Evolutionary conservation across 768 basidiomycete genomes (phyloP).

Genomic region (Lactifluus piperatus): DNA sequence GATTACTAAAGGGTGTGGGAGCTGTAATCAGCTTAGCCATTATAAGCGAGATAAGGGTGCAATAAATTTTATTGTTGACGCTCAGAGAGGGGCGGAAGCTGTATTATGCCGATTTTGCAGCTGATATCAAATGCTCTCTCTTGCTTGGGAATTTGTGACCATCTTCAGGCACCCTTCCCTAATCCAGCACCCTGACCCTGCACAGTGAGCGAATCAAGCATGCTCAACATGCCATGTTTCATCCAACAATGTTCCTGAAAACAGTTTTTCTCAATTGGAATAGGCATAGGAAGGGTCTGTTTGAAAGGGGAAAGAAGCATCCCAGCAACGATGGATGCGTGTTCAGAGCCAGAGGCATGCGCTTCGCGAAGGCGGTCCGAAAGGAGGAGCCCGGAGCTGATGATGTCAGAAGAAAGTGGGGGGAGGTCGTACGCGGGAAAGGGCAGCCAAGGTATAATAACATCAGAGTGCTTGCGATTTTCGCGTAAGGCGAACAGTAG

Average conservation of each 20-base stretch:
- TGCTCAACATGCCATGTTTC: constrained; percentile 5
- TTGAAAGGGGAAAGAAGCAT: constrained; percentile 37
- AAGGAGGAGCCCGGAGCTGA: constrained; percentile 47
- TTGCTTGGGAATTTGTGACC: neutral
- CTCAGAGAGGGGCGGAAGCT: too few relatives aligned
- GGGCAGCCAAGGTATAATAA: constrained; percentile 42
- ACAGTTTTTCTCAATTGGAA: constrained; percentile 17
- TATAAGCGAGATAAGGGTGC: neutral
- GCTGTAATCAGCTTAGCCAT: neutral
- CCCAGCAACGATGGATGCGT: constrained; percentile 35
- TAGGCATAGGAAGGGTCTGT: constrained; percentile 13
- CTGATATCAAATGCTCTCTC: neutral
- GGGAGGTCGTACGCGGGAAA: constrained; percentile 50
- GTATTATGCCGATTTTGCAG: neutral
- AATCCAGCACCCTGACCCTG: neutral
- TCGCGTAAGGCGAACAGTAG: constrained; percentile 49
- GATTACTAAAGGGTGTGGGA: too few relatives aligned
- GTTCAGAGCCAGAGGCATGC: constrained; percentile 20
- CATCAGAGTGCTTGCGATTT: constrained; percentile 37
- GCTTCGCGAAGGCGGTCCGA: constrained; percentile 44
- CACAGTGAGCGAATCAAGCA: neutral
- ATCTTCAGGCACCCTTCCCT: constrained; percentile 3
- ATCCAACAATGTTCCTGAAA: constrained; percentile 29
- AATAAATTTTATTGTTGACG: too few relatives aligned
- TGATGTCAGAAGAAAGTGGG: constrained; percentile 44